Evolutionary conservation across 1,139 yeast species (phyloP).

Genomic region (Debaryomyces robertsiae): DNA sequence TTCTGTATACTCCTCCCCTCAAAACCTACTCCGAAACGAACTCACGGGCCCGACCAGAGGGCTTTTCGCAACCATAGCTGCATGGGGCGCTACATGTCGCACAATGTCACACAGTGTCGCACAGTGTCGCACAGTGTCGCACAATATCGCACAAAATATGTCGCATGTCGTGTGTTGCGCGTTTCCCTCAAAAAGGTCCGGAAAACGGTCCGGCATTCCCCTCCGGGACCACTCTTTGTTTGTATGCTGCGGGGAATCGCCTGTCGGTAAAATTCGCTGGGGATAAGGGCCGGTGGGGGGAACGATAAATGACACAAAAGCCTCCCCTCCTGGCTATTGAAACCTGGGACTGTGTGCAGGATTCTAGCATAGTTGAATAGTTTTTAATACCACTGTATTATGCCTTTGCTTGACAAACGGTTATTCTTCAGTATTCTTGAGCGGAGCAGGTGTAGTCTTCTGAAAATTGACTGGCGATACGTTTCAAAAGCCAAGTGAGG

Average conservation of each 20-base stretch:
- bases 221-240: too few species aligned
- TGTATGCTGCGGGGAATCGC: slow-evolving; percentile 7
- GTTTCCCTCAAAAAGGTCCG: too few species aligned
- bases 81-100: too few species aligned
- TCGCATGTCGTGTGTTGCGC: too few species aligned
- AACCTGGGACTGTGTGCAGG: slow-evolving; percentile 1
- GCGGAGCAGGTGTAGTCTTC: background rate
- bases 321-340: slow-evolving; percentile 4
- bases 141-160: too few species aligned
- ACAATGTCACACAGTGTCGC: too few species aligned
- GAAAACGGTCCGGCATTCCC: too few species aligned
- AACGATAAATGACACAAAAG: slow-evolving; percentile 5
- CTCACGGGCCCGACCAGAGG: too few species aligned
- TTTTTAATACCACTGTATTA: slow-evolving; percentile 3
- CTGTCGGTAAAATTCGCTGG: background rate
- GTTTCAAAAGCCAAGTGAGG: background rate
- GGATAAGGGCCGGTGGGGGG: background rate
- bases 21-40: too few species aligned
- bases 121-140: too few species aligned
- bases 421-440: slow-evolving; percentile 3
- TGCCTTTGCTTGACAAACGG: slow-evolving; percentile 2
- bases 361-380: slow-evolving; percentile 3
- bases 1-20: too few species aligned
- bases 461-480: background rate
- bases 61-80: too few species aligned